phyloP scores from a whole-genome alignment of 345 rosid genomes.

The Cardiospermum halicacabum region DNA sequence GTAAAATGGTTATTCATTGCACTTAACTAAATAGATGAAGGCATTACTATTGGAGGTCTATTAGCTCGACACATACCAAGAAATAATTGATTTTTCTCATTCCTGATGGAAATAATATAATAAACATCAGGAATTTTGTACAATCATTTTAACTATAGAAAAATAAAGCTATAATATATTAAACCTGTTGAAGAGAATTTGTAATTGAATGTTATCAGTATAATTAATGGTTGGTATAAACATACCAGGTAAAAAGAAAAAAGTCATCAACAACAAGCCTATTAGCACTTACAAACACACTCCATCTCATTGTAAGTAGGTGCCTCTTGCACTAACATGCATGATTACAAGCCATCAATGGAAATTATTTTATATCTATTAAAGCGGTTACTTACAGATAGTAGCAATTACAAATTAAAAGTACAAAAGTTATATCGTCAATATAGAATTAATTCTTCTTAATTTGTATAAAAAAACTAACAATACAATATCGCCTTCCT shows the following conservation, averaged over 20 bases:
- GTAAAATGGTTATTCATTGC: conserved; percentile 88
- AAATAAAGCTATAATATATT: neutral
- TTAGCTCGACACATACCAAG: conserved; percentile 80
- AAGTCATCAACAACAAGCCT: conserved; percentile 96
- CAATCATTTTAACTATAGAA: neutral
- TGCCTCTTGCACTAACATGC: conserved; percentile 98
- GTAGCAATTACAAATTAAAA: neutral
- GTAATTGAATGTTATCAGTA: neutral
- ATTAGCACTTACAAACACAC: conserved; percentile 97
- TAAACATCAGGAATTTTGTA: conserved; percentile 3
- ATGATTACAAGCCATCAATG: conserved; percentile 4
- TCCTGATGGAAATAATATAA: conserved; percentile 41
- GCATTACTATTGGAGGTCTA: conserved; percentile 87
- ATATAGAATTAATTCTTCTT: no score
- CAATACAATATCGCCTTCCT: neutral
- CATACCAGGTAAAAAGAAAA: conserved; percentile 96
- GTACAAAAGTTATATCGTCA: neutral
- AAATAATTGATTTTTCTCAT: conserved; percentile 77
- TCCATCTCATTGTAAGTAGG: conserved; percentile 99
- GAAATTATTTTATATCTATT: neutral
- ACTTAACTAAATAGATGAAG: conserved; percentile 84
- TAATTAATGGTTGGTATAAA: neutral
- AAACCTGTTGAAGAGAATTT: neutral
- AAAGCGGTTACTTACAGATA: neutral
- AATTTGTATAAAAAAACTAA: no score